Evolutionary conservation across 441 rosid species (phyloP).

Genomic region (Erodium chrysanthum): DNA sequence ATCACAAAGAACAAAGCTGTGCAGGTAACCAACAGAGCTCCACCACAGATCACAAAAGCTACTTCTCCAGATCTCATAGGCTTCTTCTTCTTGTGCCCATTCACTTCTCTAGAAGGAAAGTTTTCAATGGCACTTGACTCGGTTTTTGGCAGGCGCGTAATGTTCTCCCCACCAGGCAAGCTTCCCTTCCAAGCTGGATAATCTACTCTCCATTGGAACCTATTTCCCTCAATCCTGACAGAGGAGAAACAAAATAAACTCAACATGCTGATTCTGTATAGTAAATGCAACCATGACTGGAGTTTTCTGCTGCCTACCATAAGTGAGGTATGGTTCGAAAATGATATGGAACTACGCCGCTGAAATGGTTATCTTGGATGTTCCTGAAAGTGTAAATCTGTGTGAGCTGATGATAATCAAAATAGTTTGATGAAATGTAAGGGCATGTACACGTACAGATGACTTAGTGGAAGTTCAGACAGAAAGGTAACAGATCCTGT

Average conservation of each 20-base stretch:
- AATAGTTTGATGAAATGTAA: slow-evolving; percentile 10
- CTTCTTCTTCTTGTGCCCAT: slow-evolving; percentile 36
- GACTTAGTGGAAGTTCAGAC: slow-evolving; percentile 56
- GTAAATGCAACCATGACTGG: slow-evolving; percentile 7
- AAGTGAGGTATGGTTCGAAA: slow-evolving; percentile 77
- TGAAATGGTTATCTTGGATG: slow-evolving; percentile 65
- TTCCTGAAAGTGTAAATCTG: slow-evolving; percentile 44
- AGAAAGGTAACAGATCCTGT: slow-evolving; percentile 88
- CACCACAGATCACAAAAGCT: slow-evolving; percentile 51
- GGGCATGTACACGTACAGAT: slow-evolving; percentile 46
- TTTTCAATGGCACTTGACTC: slow-evolving; percentile 70
- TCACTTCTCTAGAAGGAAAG: slow-evolving; percentile 33
- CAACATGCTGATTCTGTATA: slow-evolving; percentile 7
- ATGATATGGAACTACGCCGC: slow-evolving; percentile 74
- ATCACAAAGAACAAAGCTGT: slow-evolving; percentile 42
- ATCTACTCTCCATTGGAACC: slow-evolving; percentile 43
- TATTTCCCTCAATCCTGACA: slow-evolving; percentile 75
- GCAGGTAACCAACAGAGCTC: slow-evolving; percentile 47
- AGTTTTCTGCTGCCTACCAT: slow-evolving; percentile 40
- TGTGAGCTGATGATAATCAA: slow-evolving; percentile 19
- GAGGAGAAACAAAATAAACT: slow-evolving; percentile 15
- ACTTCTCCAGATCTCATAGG: slow-evolving; percentile 45
- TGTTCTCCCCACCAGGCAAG: slow-evolving; percentile 37
- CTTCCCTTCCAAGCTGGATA: slow-evolving; percentile 65
- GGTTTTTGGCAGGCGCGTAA: slow-evolving; percentile 49